Evolutionary conservation across 495 filamentous ascomycete species (phyloP).

Genomic region (Terfezia boudieri): DNA sequence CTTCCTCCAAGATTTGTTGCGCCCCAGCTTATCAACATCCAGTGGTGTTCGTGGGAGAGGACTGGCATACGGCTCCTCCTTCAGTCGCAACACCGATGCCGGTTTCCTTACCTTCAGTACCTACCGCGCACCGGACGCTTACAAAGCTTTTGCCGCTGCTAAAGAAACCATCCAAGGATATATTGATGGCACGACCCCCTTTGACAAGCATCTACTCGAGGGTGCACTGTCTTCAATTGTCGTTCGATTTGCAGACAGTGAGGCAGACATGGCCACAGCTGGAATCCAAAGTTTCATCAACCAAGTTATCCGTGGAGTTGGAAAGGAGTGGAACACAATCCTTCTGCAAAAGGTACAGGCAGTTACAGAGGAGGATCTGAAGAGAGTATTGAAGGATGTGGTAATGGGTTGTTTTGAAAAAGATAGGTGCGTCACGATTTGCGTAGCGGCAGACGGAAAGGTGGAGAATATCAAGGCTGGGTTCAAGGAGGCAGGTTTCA

Average conservation of each 20-base stretch:
- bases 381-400: constrained; percentile 46
- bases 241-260: constrained; percentile 60
- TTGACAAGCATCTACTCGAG: constrained; percentile 69
- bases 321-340: constrained; percentile 53
- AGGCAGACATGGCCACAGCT: constrained; percentile 57
- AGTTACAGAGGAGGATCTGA: constrained; percentile 57
- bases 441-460: constrained; percentile 75
- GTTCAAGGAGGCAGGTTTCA: constrained; percentile 54
- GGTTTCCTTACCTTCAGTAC: constrained; percentile 63
- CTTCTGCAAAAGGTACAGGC: constrained; percentile 54
- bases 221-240: constrained; percentile 79
- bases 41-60: constrained; percentile 75
- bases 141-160: constrained; percentile 60
- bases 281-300: constrained; percentile 63
- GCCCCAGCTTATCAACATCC: background rate
- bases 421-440: constrained; percentile 53
- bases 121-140: constrained; percentile 73
- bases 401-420: constrained; percentile 60
- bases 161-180: constrained; percentile 51
- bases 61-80: constrained; percentile 67
- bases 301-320: constrained; percentile 52
- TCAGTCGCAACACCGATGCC: constrained; percentile 48
- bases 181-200: constrained; percentile 33
- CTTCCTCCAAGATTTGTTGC: background rate
- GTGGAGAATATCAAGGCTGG: constrained; percentile 57